Percentiles rank a stretch among this genome's conserved stretches.
Evolutionary conservation across 2,329 filamentous ascomycete species (phyloP).

Genomic region (Lasiodiplodia sp.): DNA sequence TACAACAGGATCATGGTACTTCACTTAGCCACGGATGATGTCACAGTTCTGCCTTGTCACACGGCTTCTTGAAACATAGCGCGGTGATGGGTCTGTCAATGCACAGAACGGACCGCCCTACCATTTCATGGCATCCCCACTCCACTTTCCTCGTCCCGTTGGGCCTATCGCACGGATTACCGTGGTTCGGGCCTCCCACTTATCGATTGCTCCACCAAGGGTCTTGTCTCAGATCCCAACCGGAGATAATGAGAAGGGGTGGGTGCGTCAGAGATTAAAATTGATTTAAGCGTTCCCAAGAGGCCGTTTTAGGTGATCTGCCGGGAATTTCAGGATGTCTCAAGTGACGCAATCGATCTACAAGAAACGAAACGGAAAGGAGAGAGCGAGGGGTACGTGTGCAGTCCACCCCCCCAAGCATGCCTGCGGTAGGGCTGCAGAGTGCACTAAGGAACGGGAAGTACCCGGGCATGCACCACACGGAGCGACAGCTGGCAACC

Average conservation of each 20-base stretch:
- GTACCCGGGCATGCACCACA: background rate
- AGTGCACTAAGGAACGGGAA: background rate
- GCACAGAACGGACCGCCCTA: background rate
- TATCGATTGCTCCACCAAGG: background rate
- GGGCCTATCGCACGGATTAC: background rate
- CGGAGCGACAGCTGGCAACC: background rate
- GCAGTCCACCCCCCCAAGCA: background rate
- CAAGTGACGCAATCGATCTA: slow-evolving; percentile 24
- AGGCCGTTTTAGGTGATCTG: background rate
- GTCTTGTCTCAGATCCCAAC: background rate
- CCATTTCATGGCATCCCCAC: background rate
- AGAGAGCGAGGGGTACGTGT: slow-evolving; percentile 6
- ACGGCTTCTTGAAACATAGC: background rate
- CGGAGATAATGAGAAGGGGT: background rate
- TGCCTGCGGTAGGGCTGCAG: slow-evolving; percentile 5
- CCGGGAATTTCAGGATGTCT: slow-evolving; percentile 2
- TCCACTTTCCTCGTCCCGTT: background rate
- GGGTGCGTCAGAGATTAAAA: background rate
- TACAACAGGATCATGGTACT: background rate
- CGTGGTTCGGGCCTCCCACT: background rate
- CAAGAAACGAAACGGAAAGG: slow-evolving; percentile 17
- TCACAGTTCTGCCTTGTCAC: background rate
- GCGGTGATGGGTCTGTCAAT: slow-evolving; percentile 3
- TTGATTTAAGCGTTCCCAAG: background rate
- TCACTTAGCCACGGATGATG: slow-evolving; percentile 1